These are phyloP conservation scores for Fusarium duplospermum DNA, from an alignment of 2,329 filamentous ascomycete genomes.

Conservation along the genomic window DNA sequence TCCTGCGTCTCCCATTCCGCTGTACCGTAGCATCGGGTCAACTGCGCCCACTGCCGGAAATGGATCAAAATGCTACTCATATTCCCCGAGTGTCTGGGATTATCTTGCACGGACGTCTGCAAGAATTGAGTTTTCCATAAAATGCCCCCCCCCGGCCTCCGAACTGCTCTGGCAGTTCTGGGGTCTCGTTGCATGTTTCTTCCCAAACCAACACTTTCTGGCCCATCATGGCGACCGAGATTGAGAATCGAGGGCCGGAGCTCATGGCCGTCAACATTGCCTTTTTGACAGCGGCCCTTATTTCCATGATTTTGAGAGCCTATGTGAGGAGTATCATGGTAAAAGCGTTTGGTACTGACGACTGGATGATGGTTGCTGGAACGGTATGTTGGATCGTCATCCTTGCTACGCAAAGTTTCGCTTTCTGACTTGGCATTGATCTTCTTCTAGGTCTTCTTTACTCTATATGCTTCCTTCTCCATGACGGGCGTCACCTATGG, in stretches of 20 bases:
- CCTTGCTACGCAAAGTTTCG: neutral
- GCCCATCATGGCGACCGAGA: conserved; percentile 21
- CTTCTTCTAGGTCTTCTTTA: conserved; percentile 43
- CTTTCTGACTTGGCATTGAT: conserved; percentile 42
- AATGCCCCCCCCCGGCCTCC: neutral
- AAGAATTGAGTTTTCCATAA: neutral
- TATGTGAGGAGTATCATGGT: conserved; percentile 50
- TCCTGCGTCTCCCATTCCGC: neutral
- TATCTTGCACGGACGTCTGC: neutral
- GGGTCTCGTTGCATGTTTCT: neutral
- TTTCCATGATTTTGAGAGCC: conserved; percentile 45
- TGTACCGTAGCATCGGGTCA: neutral
- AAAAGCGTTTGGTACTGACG: conserved; percentile 50
- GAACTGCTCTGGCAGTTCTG: neutral
- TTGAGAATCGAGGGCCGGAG: conserved; percentile 46
- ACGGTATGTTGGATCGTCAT: conserved; percentile 35
- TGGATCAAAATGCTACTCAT: neutral
- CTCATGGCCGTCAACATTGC: conserved; percentile 48
- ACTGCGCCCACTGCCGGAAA: neutral
- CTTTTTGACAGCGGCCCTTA: conserved; percentile 41
- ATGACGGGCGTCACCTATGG: conserved; percentile 48
- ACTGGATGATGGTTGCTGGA: conserved; percentile 52
- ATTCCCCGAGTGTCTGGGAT: neutral
- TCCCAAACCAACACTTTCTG: neutral
- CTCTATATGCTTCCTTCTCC: conserved; percentile 23